Percentiles rank a stretch among this genome's conserved stretches.
These are phyloP conservation scores for Mucor mucedo DNA, from an alignment of 371 early-diverging fungal species.

Conservation along the genomic window DNA sequence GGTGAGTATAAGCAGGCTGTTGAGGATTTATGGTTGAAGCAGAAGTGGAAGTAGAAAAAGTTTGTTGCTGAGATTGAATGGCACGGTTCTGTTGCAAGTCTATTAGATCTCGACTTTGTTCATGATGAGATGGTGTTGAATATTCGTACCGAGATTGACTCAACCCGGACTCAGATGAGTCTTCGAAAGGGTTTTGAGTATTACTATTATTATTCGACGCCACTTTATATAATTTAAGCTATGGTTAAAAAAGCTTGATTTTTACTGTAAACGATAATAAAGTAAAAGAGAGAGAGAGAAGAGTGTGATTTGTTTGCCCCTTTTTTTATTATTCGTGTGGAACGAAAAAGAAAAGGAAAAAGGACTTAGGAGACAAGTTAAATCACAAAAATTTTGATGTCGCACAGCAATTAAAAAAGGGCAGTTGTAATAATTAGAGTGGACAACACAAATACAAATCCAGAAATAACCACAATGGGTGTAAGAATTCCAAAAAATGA, in stretches of 20 bases:
- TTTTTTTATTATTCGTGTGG: conserved; percentile 6
- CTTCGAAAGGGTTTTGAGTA: conserved; percentile 30
- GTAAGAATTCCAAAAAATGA: conserved; percentile 23
- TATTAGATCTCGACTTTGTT: conserved; percentile 18
- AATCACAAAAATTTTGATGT: conserved; percentile 2
- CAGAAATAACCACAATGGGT: conserved; percentile 17
- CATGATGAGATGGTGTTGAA: conserved; percentile 4
- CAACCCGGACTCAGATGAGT: conserved; percentile 34
- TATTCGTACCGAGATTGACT: conserved; percentile 19
- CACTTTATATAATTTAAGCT: conserved; percentile 15
- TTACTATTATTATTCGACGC: conserved; percentile 23
- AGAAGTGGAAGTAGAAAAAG: conserved; percentile 22
- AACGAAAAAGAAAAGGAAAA: conserved; percentile 4
- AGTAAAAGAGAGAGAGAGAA: conserved; percentile 4
- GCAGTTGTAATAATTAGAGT: conserved; percentile 10
- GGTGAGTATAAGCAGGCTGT: conserved; percentile 20
- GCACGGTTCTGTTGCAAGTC: conserved; percentile 24
- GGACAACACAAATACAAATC: conserved; percentile 18
- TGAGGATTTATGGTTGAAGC: conserved; percentile 15
- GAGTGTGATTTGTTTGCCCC: conserved; percentile 4
- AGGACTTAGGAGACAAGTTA: not conserved
- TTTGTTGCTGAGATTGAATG: conserved; percentile 7
- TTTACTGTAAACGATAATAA: not conserved
- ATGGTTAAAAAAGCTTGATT: not conserved
- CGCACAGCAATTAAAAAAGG: conserved; percentile 9